These are phyloP conservation scores for Nicotiana otophora DNA, from an alignment of 257 asterid species.

Conservation along the genomic window DNA sequence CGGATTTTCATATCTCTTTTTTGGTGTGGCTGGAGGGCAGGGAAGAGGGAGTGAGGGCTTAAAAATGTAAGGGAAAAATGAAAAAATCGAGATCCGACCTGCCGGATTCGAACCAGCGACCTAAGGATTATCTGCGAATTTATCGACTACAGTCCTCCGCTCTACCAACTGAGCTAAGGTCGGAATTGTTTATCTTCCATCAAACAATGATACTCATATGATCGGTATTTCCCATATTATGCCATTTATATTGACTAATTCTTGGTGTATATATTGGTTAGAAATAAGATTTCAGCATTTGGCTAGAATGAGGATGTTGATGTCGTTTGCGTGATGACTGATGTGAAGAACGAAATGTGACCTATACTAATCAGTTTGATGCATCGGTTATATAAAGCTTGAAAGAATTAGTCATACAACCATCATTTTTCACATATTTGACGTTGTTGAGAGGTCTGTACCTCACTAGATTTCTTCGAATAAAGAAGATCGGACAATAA, in stretches of 20 bases:
- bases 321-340: not conserved
- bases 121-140: conserved; percentile 18
- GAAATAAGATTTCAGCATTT: not conserved
- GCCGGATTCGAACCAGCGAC: conserved; percentile 53
- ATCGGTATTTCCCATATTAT: not conserved
- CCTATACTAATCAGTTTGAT: not conserved
- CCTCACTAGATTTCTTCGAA: not conserved
- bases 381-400: not conserved
- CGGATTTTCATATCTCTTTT: no score
- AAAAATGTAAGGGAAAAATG: not conserved
- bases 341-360: not conserved
- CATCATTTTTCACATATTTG: not conserved
- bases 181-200: not conserved
- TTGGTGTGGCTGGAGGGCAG: no score
- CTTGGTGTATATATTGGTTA: not conserved
- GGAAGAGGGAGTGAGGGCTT: not conserved
- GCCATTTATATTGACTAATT: not conserved
- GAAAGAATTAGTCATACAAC: not conserved
- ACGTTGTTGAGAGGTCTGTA: not conserved
- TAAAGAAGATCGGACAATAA: no score
- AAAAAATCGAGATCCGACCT: conserved; percentile 16
- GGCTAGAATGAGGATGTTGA: not conserved
- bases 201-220: no score
- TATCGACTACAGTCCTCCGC: conserved; percentile 61
- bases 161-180: conserved; percentile 77